Base-by-base conservation (phyloP, 2,329 filamentous ascomycete genomes). In the Acarospora socialis region DNA sequence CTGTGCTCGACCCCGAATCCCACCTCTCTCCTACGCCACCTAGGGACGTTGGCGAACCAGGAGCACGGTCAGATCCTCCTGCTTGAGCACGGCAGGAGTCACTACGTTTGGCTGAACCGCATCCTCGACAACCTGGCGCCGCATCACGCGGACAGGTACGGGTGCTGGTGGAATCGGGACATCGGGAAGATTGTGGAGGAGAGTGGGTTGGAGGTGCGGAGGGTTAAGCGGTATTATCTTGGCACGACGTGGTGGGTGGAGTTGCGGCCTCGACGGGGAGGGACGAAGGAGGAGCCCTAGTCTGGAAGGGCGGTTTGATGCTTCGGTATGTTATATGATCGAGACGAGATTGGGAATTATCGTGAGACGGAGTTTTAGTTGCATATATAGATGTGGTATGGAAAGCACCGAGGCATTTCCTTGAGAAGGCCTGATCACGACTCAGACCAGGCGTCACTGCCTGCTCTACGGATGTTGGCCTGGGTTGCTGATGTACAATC, bases 111-210 rank as follows among this genome's bases (percentile, higher is more conserved):
- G 57, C 21, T 65, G 39, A 66, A 66, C 46, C 45, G 46, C 4
- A 49, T 63, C 8, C 44, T 66, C 34, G 62, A 66, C 41, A 59
- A 57, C 30, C 44, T 59, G 34, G 63, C 63, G 2, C 50, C 59
- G 4, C 50, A 54, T 22, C 63, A 66, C 48, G 63, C 63, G 20
- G 50, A 63, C 39, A 50, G 54, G n/a, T 60, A 64, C 48, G 63
- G 63, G 10, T 66, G 63, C 44, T 66, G 63, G 62, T 65, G 58
- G 54, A 66, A 66, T 46, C 53, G 60, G 22, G 62, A 66, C 51
- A 63, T 66, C 28, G 60, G 57, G 20, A 48, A 52, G 33, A 57
- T 66, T 40, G 53, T 66, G n/a, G 42, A 47, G 32, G 49, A 60
- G 21, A 64, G 60, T 42, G 61, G 60, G 17, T 42, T 66, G 40